phyloP scores from a whole-genome alignment of 2,329 filamentous ascomycete species.

The Xylariales sp. region DNA sequence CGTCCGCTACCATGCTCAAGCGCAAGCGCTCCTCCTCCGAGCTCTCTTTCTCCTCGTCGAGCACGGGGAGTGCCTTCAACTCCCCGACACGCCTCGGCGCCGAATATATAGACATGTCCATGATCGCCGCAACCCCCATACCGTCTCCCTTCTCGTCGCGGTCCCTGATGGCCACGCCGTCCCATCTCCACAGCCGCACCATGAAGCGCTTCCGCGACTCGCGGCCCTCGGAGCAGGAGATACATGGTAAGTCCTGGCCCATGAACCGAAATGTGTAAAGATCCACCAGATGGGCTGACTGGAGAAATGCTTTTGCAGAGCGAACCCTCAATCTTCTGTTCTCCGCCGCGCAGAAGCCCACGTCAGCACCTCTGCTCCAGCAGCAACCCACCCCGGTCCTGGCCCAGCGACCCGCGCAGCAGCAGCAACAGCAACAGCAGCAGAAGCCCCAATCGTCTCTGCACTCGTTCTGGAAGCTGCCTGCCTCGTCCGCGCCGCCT shows the following conservation, averaged over 20 bases:
- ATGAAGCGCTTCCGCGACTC: slow-evolving; percentile 57
- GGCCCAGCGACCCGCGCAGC: background rate
- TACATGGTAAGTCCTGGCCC: slow-evolving; percentile 44
- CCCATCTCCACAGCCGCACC: slow-evolving; percentile 52
- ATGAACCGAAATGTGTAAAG: background rate
- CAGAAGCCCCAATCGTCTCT: slow-evolving; percentile 44
- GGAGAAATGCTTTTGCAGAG: slow-evolving; percentile 29
- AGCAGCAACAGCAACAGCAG: slow-evolving; percentile 18
- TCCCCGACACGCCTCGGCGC: slow-evolving; percentile 27
- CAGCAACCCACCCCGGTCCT: slow-evolving; percentile 12
- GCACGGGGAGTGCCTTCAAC: slow-evolving; percentile 38
- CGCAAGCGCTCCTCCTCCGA: slow-evolving; percentile 61
- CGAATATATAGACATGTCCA: slow-evolving; percentile 24
- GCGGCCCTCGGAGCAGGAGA: slow-evolving; percentile 50
- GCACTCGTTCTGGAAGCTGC: slow-evolving; percentile 59
- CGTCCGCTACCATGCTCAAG: slow-evolving; percentile 37
- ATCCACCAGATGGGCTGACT: background rate
- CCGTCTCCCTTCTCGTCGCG: slow-evolving; percentile 16
- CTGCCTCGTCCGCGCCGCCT: slow-evolving; percentile 26
- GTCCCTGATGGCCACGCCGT: slow-evolving; percentile 27
- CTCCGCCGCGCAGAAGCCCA: slow-evolving; percentile 33
- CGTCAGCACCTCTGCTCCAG: no score
- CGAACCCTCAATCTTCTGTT: slow-evolving; percentile 55
- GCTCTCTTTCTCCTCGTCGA: slow-evolving; percentile 38
- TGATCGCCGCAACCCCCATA: slow-evolving; percentile 24